Evolutionary conservation across 1,284 basidiomycete genomes (phyloP).

Genomic region (Coniophora puteana): DNA sequence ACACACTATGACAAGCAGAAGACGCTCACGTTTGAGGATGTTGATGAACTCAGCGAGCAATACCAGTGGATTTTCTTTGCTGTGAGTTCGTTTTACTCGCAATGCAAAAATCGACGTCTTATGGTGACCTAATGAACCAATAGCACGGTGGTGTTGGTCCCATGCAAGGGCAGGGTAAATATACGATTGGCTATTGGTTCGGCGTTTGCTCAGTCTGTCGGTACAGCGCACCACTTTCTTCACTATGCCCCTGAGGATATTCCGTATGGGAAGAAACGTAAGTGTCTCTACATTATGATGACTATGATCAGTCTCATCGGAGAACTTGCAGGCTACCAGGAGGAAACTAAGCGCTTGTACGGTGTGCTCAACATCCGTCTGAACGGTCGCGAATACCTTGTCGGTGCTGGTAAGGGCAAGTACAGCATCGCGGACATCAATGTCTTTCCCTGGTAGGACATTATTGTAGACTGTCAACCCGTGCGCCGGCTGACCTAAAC

Average conservation of each 20-base stretch:
- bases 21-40: constrained; percentile 46
- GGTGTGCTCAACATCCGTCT: constrained; percentile 50
- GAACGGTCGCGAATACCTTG: constrained; percentile 40
- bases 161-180: constrained; percentile 42
- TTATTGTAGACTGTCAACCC: too few species aligned
- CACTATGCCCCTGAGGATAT: constrained; percentile 35
- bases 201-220: too few species aligned
- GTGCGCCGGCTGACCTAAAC: constrained; percentile 6
- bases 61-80: constrained; percentile 71
- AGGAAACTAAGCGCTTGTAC: constrained; percentile 51
- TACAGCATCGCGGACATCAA: constrained; percentile 43
- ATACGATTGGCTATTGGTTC: too few species aligned
- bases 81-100: constrained; percentile 22
- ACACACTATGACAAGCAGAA: constrained; percentile 49
- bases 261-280: constrained; percentile 34
- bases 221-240: constrained; percentile 32
- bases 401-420: constrained; percentile 46
- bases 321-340: constrained; percentile 36
- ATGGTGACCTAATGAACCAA: not conserved
- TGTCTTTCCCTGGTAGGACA: constrained; percentile 29
- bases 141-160: constrained; percentile 38
- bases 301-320: not conserved
- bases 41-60: constrained; percentile 46
- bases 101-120: not conserved
- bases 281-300: constrained; percentile 6